Evolutionary conservation across 768 basidiomycete species (phyloP), one percentile per base, ranked within the genome.

Genomic region (Collybia sordida): DNA sequence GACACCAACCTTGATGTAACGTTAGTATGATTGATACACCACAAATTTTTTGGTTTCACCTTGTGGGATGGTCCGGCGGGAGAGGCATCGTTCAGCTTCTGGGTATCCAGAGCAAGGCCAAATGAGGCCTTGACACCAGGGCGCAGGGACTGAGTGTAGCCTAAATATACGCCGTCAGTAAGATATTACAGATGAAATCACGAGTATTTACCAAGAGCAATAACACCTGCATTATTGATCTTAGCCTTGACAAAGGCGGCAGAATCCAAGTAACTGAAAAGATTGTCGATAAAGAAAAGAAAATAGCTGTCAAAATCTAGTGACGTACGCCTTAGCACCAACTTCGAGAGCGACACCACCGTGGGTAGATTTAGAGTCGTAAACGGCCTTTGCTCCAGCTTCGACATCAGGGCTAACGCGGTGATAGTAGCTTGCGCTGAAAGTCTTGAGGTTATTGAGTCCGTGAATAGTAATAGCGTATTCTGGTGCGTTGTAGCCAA

Each of bases 351-450:
- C 81, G 62, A 98, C 90, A 69, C 86, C 88, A 51, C 85, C 82
- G 52, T 89, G 83, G 57, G 93, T 88, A 50, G 87, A 78, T 78
- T 96, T 96, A 72, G 87, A 81, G 76, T 98, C 94, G 70, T 96
- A 99, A 70, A 96, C 80, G 31, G 95, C 96, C 82, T 93, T 93
- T 57, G 93, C 93, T 67, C 93, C 93, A 53, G 92, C 94, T 75
- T 96, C 94, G 44, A 95, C 92, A 62, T 94, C 92, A 52, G 78
- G 70, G 69, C 79, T 88, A 67, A 97, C 93, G 54, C 89, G 88
- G 83, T 99, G 97, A 81, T 98, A 98, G 83, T 98, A 99, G 70
- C 88, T 91, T 52, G 96, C 97, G 46, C 88, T 79, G 79, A 94
- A 98, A 62, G 86, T 87, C 68, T 86, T 88, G 69, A 97, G 72